A percentile compares a stretch with the other conserved stretches of the same genome.
phyloP scores from a whole-genome alignment of 2,329 filamentous ascomycete genomes.

The Monosporascus sp. region DNA sequence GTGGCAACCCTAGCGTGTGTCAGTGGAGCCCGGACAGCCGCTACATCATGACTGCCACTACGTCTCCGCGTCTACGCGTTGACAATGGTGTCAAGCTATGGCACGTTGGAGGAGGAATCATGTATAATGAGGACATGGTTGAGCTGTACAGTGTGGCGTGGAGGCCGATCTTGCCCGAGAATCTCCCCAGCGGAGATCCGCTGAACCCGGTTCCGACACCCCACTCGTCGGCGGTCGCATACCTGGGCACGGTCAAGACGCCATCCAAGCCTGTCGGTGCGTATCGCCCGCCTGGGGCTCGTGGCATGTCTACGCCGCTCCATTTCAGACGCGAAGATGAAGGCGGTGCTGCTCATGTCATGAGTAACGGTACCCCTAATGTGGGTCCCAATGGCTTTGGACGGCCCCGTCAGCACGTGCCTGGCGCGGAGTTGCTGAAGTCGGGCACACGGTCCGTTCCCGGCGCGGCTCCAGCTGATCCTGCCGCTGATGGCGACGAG shows the following conservation, averaged over 20 bases:
- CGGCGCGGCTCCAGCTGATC: slow-evolving; percentile 63
- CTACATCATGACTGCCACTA: slow-evolving; percentile 96
- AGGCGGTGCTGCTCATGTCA: slow-evolving; percentile 80
- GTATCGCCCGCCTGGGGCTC: slow-evolving; percentile 89
- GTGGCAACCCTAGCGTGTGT: slow-evolving; percentile 91
- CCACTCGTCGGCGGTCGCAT: slow-evolving; percentile 77
- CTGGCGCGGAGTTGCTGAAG: slow-evolving; percentile 68
- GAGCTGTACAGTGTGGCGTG: slow-evolving; percentile 90
- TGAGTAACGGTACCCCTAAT: slow-evolving; percentile 72
- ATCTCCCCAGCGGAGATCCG: slow-evolving; percentile 61
- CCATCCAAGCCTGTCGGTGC: slow-evolving; percentile 96
- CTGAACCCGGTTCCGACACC: slow-evolving; percentile 69
- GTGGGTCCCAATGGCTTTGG: slow-evolving; percentile 76
- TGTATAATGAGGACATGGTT: slow-evolving; percentile 94
- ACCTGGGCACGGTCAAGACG: slow-evolving; percentile 82
- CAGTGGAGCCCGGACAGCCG: slow-evolving; percentile 96
- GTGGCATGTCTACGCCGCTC: slow-evolving; percentile 81
- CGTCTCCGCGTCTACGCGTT: slow-evolving; percentile 87
- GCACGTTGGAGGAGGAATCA: slow-evolving; percentile 81
- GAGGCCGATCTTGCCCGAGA: slow-evolving; percentile 67
- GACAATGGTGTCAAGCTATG: slow-evolving; percentile 96
- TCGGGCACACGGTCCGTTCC: slow-evolving; percentile 59
- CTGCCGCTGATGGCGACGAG: slow-evolving; percentile 61
- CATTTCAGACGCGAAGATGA: slow-evolving; percentile 98
- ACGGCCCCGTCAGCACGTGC: slow-evolving; percentile 68